A percentile compares a stretch with the other conserved stretches of the same genome.
These are phyloP conservation scores for Bruguiera sexangula DNA, from an alignment of 345 rosid genomes.

Conservation along the genomic window DNA sequence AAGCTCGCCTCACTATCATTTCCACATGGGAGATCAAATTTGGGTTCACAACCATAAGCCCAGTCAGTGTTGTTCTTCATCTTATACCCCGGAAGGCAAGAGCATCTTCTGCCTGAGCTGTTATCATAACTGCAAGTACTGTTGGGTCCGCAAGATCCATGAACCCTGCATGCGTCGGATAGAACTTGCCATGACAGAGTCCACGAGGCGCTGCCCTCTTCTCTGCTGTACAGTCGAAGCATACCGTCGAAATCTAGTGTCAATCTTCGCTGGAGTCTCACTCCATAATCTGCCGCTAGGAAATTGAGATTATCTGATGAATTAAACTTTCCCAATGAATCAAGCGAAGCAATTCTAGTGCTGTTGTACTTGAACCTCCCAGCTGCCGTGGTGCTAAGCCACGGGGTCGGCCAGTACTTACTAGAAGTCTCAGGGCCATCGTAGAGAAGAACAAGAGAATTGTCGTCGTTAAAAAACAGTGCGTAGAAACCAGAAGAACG, in stretches of 20 bases:
- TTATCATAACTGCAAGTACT: conserved; percentile 27
- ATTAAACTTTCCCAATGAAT: conserved; percentile 19
- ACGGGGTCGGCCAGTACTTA: conserved; percentile 28
- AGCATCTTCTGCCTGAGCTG: conserved; percentile 23
- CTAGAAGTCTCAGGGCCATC: conserved; percentile 26
- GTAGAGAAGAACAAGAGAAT: conserved; percentile 26
- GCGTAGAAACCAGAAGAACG: conserved; percentile 28
- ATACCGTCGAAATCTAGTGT: conserved; percentile 41
- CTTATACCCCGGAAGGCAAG: conserved; percentile 30
- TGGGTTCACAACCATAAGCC: conserved; percentile 33
- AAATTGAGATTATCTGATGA: conserved; percentile 25
- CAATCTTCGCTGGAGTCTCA: conserved; percentile 18
- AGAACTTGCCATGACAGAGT: conserved; percentile 29
- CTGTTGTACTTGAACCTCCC: conserved; percentile 20
- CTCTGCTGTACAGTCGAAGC: conserved; percentile 31
- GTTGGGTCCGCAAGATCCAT: conserved; percentile 36
- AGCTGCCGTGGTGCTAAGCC: not conserved
- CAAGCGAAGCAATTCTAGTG: conserved; percentile 23
- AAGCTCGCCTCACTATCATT: conserved; percentile 7
- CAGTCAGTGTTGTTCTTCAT: conserved; percentile 20
- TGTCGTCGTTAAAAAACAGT: conserved; percentile 24
- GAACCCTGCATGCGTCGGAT: conserved; percentile 18
- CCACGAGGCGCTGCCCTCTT: conserved; percentile 12
- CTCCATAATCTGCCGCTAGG: conserved; percentile 25
- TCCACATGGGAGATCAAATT: conserved; percentile 18